Conservation (phyloP, 345 rosid species). For the Camelina neglecta region DNA sequence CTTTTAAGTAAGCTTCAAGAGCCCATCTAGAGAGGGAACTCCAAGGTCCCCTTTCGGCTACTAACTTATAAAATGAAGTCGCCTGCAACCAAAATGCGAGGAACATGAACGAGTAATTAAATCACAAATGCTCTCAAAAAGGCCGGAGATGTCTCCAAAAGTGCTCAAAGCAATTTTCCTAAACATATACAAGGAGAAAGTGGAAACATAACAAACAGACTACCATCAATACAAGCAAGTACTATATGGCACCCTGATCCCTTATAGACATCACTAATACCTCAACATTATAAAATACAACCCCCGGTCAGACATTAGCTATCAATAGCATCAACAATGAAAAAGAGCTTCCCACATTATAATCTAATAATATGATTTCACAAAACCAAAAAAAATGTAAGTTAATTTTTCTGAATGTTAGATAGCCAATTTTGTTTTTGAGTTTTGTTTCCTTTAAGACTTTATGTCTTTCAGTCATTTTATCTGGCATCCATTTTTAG, state of each 20-base stretch:
- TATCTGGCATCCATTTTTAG: conserved; percentile 3
- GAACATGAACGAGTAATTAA: conserved; percentile 15
- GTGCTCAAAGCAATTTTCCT: conserved; percentile 5
- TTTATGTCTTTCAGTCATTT: not conserved
- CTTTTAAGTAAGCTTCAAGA: conserved; percentile 90
- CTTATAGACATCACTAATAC: conserved; percentile 4
- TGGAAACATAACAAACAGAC: not conserved
- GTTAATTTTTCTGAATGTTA: not conserved
- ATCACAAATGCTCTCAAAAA: not conserved
- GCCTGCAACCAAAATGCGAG: conserved; percentile 61
- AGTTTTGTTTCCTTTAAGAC: not conserved
- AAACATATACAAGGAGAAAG: not conserved
- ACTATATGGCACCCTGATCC: not conserved
- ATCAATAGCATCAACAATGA: not conserved
- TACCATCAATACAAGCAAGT: conserved; percentile 1
- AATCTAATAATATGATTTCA: not conserved
- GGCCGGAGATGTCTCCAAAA: conserved; percentile 5
- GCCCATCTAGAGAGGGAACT: conserved; percentile 99
- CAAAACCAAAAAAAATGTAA: not conserved
- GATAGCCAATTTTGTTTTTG: not conserved
- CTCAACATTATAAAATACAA: not conserved
- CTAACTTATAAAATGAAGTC: conserved; percentile 85
- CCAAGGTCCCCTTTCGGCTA: conserved; percentile 99
- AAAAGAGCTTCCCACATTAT: not conserved
- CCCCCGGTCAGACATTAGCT: conserved; percentile 8